phyloP scores from a whole-genome alignment of 2,329 filamentous ascomycete genomes.

The Pseudogymnoascus sp. region DNA sequence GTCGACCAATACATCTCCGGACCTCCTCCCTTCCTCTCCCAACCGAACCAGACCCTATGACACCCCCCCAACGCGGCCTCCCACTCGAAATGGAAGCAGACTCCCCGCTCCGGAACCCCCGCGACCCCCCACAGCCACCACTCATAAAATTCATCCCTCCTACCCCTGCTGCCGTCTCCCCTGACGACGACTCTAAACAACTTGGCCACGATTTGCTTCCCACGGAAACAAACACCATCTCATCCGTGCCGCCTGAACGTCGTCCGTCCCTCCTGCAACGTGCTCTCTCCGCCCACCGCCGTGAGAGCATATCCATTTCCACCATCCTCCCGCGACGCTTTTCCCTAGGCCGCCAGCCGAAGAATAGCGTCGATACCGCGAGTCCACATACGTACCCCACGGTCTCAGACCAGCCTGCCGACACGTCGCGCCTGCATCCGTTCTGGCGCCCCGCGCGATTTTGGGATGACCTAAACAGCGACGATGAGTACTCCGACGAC shows the following conservation, averaged over 20 bases:
- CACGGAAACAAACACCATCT: slow-evolving; percentile 23
- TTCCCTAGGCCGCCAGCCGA: slow-evolving; percentile 40
- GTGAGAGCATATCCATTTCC: slow-evolving; percentile 39
- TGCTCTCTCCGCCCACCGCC: slow-evolving; percentile 32
- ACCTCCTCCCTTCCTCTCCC: neutral
- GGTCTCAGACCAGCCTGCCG: slow-evolving; percentile 39
- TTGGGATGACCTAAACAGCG: slow-evolving; percentile 32
- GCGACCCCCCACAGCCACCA: slow-evolving; percentile 42
- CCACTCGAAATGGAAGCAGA: slow-evolving; percentile 47
- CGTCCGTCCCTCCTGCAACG: slow-evolving; percentile 45
- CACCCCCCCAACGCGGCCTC: slow-evolving; percentile 41
- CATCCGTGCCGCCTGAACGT: slow-evolving; percentile 37
- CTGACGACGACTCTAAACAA: slow-evolving; percentile 43
- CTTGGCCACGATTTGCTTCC: slow-evolving; percentile 46
- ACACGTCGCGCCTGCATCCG: slow-evolving; percentile 50
- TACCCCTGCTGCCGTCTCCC: slow-evolving; percentile 52
- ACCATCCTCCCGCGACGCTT: slow-evolving; percentile 43
- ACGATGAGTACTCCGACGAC: slow-evolving; percentile 23
- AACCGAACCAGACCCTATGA: slow-evolving; percentile 33
- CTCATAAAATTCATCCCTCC: slow-evolving; percentile 54
- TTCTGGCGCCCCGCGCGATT: slow-evolving; percentile 51
- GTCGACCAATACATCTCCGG: neutral
- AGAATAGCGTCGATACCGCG: slow-evolving; percentile 11
- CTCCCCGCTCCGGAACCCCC: slow-evolving; percentile 55
- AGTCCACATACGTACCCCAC: slow-evolving; percentile 32